Conservation (phyloP, 1,284 basidiomycete genomes). For the Pterulicium gracile region DNA sequence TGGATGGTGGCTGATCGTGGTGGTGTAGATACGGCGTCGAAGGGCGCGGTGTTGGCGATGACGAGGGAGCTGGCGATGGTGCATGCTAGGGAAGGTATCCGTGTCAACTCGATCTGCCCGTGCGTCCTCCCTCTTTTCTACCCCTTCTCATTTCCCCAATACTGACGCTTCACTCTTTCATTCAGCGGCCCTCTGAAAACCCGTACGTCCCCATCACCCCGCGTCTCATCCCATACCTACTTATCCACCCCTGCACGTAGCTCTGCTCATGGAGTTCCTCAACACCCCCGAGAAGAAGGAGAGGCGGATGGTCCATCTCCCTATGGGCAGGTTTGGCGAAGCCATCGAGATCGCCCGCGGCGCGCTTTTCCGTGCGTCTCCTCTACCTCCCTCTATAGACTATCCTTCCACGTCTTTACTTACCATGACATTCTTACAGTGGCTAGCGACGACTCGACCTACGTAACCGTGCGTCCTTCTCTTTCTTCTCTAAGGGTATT, state of each 20-base stretch:
- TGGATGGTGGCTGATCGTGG: conserved; percentile 6
- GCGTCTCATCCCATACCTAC: background rate
- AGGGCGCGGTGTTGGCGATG: conserved; percentile 97
- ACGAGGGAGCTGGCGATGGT: conserved; percentile 95
- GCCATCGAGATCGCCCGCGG: conserved; percentile 90
- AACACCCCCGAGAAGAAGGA: conserved; percentile 95
- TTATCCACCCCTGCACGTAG: conserved; percentile 24
- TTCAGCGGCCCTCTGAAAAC: conserved; percentile 84
- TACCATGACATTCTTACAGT: conserved; percentile 30
- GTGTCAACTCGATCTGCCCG: conserved; percentile 94
- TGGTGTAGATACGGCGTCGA: conserved; percentile 69
- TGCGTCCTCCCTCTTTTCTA: conserved; percentile 29
- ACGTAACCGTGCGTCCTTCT: conserved; percentile 71
- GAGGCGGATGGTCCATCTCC: conserved; percentile 82
- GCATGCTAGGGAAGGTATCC: conserved; percentile 92
- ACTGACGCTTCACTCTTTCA: conserved; percentile 7
- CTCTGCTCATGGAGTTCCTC: conserved; percentile 95
- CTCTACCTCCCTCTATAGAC: conserved; percentile 3
- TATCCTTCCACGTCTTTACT: too few relatives aligned
- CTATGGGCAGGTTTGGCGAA: conserved; percentile 96
- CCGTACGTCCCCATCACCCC: conserved; percentile 37
- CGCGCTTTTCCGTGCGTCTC: conserved; percentile 75
- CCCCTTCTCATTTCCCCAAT: conserved; percentile 4
- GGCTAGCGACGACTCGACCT: conserved; percentile 79
- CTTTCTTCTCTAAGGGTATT: conserved; percentile 8